Evolutionary conservation across 345 rosid genomes (phyloP), one percentile per base, ranked within the genome.

Genomic region (Populus nigra): DNA sequence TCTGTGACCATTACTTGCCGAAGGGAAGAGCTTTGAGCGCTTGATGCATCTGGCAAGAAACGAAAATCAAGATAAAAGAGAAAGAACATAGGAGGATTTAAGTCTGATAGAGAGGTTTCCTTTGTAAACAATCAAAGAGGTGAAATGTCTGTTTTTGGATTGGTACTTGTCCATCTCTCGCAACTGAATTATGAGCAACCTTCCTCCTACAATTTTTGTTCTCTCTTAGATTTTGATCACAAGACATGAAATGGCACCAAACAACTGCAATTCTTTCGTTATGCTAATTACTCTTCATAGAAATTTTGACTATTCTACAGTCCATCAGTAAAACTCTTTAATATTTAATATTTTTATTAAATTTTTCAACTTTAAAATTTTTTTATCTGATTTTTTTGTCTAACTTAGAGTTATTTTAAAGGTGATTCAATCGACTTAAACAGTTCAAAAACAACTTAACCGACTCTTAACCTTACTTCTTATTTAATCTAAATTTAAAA

Each of bases 111-210:
- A 66, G 38, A 66, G 39, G 68, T 65, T 82, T 78, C 74, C 80
- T 80, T 83, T 47, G 72, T n/a, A 70, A 69, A 38, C 61, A 82
- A 73, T 72, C 70, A 75, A 83, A 78, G 69, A 78, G 86, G 74
- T 85, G 79, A 75, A 77, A 59, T 65, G 88, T 85, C 84, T 27
- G 41, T 72, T 80, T 79, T 79, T 33, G 71, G 16, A 15, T 33
- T 33, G 69, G 11, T 22, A 20, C 4, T 73, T 78, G 72, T 49
- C 77, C 71, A 74, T 72, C 70, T 72, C 45, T 74, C 12, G 47
- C 77, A 72, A 55, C 5, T 36, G 22, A 20, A 68, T 53, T 8
- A 59, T 18, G 9, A 63, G 18, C 69, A 70, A 69, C 69, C 69
- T 39, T 66, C 43, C 43, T 33, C 69, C 69, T 15, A 66, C 11